These are phyloP conservation scores for Pueraria montana DNA, from an alignment of 306 rosid species.

Conservation along the genomic window DNA sequence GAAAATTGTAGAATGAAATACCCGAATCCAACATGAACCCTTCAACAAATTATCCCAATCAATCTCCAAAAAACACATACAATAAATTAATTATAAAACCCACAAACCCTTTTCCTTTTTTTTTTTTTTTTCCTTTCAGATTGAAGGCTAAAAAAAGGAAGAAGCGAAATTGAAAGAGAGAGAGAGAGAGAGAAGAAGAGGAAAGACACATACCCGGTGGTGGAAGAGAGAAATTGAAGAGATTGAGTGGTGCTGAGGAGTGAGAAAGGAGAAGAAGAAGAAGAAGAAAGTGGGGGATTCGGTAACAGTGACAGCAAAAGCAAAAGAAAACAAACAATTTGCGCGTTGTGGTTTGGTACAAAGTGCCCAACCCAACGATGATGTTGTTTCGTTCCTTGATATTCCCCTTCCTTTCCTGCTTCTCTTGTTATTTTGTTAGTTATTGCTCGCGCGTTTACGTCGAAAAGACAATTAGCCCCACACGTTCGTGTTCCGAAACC, in stretches of 20 bases:
- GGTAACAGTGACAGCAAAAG: slow-evolving; percentile 2
- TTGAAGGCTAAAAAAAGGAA: neutral
- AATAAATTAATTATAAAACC: neutral
- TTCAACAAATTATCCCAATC: slow-evolving; percentile 25
- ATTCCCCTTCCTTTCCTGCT: neutral
- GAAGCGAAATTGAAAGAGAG: neutral
- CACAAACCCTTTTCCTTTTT: neutral
- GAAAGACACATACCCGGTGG: neutral
- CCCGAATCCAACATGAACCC: slow-evolving; percentile 15
- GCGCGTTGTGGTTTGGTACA: neutral
- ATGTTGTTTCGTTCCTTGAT: slow-evolving; percentile 7
- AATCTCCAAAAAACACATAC: neutral
- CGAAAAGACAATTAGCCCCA: neutral
- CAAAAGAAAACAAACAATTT: neutral
- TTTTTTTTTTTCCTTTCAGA: neutral
- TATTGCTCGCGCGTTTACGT: neutral
- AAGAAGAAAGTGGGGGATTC: neutral
- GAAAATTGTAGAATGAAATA: neutral
- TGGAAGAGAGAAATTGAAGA: neutral
- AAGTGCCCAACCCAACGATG: neutral
- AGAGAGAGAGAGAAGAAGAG: neutral
- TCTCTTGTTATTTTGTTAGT: too few relatives aligned
- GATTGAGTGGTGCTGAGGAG: neutral
- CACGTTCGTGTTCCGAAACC: neutral
- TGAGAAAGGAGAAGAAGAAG: neutral